Conservation (phyloP, 441 rosid genomes). For the Populus hybrid region DNA sequence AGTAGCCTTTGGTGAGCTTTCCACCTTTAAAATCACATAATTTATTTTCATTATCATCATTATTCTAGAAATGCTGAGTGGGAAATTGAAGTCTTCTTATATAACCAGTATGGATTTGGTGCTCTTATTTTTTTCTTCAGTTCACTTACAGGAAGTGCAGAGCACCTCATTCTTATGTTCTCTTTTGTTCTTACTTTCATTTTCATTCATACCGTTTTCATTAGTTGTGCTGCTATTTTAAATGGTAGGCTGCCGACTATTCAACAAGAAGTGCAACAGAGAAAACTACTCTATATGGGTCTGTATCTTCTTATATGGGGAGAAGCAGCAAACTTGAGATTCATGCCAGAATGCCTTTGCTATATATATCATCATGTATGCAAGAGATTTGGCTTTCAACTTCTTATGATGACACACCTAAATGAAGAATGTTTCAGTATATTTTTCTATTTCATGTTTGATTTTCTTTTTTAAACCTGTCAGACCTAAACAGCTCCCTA, state of each 20-base stretch:
- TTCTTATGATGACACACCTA: background rate
- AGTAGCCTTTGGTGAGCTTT: constrained; percentile 90
- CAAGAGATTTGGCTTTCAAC: background rate
- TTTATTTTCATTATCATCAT: background rate
- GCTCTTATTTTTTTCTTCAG: background rate
- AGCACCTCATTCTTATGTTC: background rate
- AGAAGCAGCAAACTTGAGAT: constrained; percentile 97
- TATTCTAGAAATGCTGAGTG: background rate
- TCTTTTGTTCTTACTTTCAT: background rate
- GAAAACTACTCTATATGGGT: constrained; percentile 94
- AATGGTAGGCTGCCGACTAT: constrained; percentile 91
- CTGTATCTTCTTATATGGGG: constrained; percentile 98
- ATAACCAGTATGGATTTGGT: background rate
- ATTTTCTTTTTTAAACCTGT: background rate
- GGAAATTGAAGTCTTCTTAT: background rate
- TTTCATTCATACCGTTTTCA: background rate
- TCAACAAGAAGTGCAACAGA: constrained; percentile 98
- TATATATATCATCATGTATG: constrained; percentile 92
- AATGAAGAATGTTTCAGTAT: constrained; percentile 26
- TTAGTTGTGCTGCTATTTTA: constrained; percentile 3
- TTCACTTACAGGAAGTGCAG: no score
- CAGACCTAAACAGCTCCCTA: background rate
- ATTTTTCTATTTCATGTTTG: constrained; percentile 8
- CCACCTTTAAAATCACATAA: background rate
- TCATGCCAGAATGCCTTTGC: constrained; percentile 99